Base-by-base conservation (phyloP, 148 eudicot genomes). In the Mesembryanthemum crystallinum region DNA sequence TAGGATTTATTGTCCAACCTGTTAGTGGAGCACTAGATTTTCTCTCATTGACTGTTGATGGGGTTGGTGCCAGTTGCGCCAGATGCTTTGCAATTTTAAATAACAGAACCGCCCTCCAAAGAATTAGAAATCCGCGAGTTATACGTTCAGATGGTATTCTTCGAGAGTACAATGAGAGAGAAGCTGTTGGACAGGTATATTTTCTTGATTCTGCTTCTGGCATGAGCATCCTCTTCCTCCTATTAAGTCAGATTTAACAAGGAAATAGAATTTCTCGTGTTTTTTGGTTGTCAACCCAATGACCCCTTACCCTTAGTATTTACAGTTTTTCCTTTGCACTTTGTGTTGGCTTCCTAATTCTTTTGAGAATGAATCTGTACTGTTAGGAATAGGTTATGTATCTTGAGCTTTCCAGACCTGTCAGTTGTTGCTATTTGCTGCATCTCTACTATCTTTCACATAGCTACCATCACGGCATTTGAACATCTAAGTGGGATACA, bases 21-120 rank as follows among this genome's bases (percentile, higher is more conserved):
- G 87, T 96, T 73, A 96, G 99, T 88, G 99, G 99, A 32, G 99
- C 97, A 79, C 78, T 96, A 75, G 98, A 96, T 84, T 96, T 96
- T 82, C 89, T 96, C 49, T 96, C 99, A 64, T 82, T 96, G 84
- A 96, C 99, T 67, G 98, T 96, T 67, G 97, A 90, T 81, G 99
- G 99, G 43, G 85, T 96, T 78, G 98, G 99, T 76, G 99, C 99
- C 64, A 96, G 98, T 84, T 96, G 91, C 86, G 87, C 98, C 77
- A 84, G 92, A 77, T 92, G 98, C 88, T 85, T 96, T 77, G 98
- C 92, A 86, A 83, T 96, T 78, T 79, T 96, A 43, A 91, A 80
- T 79, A 87, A 92, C 82, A 89, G 93, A 81, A 84, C 79, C 64
- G 63, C 83, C 67, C 86, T 91, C 60, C 88, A 89, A 73, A 81